Percentiles rank a stretch among this genome's conserved stretches.
These are phyloP conservation scores for Fusarium sororula DNA, from an alignment of 2,329 filamentous ascomycete species.

Conservation along the genomic window DNA sequence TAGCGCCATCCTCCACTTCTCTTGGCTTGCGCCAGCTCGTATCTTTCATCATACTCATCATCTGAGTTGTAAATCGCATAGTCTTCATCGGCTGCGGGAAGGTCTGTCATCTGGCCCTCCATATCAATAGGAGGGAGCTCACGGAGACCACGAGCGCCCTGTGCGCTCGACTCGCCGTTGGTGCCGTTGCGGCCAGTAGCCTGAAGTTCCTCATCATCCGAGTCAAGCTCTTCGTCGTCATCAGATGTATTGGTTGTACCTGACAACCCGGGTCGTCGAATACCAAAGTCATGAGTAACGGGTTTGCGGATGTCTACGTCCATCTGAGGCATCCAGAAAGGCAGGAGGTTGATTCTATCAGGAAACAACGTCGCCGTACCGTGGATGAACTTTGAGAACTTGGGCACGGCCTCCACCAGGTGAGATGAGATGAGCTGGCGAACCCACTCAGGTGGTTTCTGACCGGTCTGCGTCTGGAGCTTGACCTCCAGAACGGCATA, in stretches of 20 bases:
- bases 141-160: constrained; percentile 51
- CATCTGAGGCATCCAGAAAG: constrained; percentile 99
- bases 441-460: constrained; percentile 97
- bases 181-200: constrained; percentile 16
- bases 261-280: constrained; percentile 80
- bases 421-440: constrained; percentile 92
- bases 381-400: constrained; percentile 99
- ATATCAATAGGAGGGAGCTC: constrained; percentile 66
- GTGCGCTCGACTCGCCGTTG: constrained; percentile 51
- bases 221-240: constrained; percentile 75
- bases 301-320: constrained; percentile 97
- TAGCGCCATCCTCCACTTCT: constrained; percentile 81
- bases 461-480: constrained; percentile 93
- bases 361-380: constrained; percentile 90
- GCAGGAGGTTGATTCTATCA: constrained; percentile 84
- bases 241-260: constrained; percentile 82
- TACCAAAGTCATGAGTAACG: constrained; percentile 86
- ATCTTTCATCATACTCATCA: constrained; percentile 79
- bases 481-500: constrained; percentile 98
- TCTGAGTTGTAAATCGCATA: constrained; percentile 89
- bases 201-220: constrained; percentile 67
- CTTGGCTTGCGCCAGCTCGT: constrained; percentile 80
- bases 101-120: constrained; percentile 81
- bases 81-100: constrained; percentile 69
- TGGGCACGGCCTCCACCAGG: constrained; percentile 97